Evolutionary conservation across 2,329 filamentous ascomycete genomes (phyloP), one percentile per base, ranked within the genome.

Genomic region (Alternaria sp.): DNA sequence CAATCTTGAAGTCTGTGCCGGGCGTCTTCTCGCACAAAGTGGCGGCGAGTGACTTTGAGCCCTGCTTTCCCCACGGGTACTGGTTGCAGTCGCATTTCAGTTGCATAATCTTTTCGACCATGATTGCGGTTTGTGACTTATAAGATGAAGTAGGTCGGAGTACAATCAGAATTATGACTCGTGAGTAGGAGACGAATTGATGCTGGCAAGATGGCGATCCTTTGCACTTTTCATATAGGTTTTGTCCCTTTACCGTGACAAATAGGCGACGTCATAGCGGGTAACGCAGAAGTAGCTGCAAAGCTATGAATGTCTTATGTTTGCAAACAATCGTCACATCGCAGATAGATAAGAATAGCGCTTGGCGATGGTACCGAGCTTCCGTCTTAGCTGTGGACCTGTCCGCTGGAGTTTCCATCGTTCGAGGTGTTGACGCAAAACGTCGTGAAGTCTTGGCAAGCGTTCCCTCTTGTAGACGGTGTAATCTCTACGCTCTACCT

Each of bases 31-130:
- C 82, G 68, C 88, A 90, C 9, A 91, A 78, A 40, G 81, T 82
- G 1, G 88, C 90, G 11, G 88, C 87, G 11, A 91, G 75, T 0
- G 89, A 92, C 2, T 88, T 74, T 13, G 81, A 82, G 28, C 90
- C 90, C 66, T 84, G 82, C 72, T 87, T 90, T 2, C 90, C 90
- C 89, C 90, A 93, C 10, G 84, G 82, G 64, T 91, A 91, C 66
- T 88, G 79, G 72, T 86, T 86, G 72, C 83, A 84, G 41, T 78
- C 76, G 67, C 83, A 86, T 65, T 81, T 81, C 24, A 87, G 70
- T 66, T 85, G 83, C 56, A 86, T 78, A 10, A 86, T 79, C 55
- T 81, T 80, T 39, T 83, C 77, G 34, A 80, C 75, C 82, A 85
- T 85, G 34, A 36, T 73, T 63, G 59, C 10, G 21, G 34, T 45